phyloP scores from a whole-genome alignment of 306 rosid genomes.

The Prunus armeniaca region DNA sequence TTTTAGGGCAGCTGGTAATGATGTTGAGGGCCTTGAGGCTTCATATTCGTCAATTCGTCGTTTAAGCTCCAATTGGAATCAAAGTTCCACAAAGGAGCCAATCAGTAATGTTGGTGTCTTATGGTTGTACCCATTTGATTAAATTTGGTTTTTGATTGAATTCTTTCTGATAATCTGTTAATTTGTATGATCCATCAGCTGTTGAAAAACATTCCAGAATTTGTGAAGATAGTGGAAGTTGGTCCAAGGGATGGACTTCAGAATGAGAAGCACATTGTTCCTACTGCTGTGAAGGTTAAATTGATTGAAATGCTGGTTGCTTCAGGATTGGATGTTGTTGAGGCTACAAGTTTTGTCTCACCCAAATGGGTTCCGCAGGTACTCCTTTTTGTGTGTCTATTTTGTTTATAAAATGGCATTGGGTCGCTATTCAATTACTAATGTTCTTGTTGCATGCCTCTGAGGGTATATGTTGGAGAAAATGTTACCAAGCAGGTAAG shows the following conservation, averaged over 20 bases:
- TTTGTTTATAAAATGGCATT: not conserved
- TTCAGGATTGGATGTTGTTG: slow-evolving; percentile 75
- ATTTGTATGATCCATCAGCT: slow-evolving; percentile 28
- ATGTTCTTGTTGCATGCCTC: not conserved
- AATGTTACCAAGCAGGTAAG: not conserved
- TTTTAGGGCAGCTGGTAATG: too few relatives aligned
- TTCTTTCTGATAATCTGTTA: not conserved
- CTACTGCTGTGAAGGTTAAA: slow-evolving; percentile 70
- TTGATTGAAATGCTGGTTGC: slow-evolving; percentile 76
- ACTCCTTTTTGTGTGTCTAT: not conserved
- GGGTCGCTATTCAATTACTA: not conserved
- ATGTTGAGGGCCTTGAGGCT: not conserved
- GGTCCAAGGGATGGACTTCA: slow-evolving; percentile 95
- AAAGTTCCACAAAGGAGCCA: not conserved
- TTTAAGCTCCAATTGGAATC: not conserved
- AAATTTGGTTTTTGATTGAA: not conserved
- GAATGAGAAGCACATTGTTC: slow-evolving; percentile 77
- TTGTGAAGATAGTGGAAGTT: slow-evolving; percentile 88
- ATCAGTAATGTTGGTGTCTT: not conserved
- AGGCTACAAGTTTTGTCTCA: slow-evolving; percentile 93
- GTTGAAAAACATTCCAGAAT: slow-evolving; percentile 53
- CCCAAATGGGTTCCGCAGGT: slow-evolving; percentile 99
- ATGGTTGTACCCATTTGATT: not conserved
- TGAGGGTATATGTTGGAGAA: not conserved
- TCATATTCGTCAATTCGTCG: not conserved